Base-by-base conservation (phyloP, 805 yeast genomes). In the Saccharomycopsis sp. region DNA sequence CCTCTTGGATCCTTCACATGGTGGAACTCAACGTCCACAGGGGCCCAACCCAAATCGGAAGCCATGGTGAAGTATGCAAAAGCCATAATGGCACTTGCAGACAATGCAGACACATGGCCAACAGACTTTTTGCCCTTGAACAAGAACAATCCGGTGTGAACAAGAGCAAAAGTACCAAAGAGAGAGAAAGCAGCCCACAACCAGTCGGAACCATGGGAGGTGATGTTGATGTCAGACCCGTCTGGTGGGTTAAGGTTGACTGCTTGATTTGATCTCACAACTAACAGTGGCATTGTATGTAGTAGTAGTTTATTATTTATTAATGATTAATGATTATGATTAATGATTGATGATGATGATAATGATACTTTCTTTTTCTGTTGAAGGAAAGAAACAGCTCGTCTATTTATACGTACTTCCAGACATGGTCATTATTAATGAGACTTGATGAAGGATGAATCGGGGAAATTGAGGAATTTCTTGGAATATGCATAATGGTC, bases 201-300 rank as follows among this genome's bases (percentile, higher is more conserved):
- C 82, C 81, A 77, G 55, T 72, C 73, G 6, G 81, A 75, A 54
- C 85, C 83, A 51, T 70, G 73, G 10, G 53, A 46, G 9, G 80
- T 75, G 25, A 77, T 45, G 41, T 68, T 69, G 53, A 74, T 67
- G 48, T 73, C 80, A 38, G 67, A 57, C 15, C 55, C 59, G 4
- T 60, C 47, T 35, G 68, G 60, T 6, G 71, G 69, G 50, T 75
- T 75, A 39, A 68, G 50, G 5, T 49, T 41, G 15, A 70, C 52
- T 8, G 70, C 75, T 30, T 65, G 34, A 26, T 46, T 46, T 18
- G 44, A 35, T 33, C 27, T 33, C 15, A 21, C 36, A 6, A 20
- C 5, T 5, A 31, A 15, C 20, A 33, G 25, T 7, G 36, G n/a
- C n/a, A n/a, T n/a, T n/a, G n/a, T n/a, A n/a, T n/a, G n/a, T n/a